Percentiles rank a stretch among this genome's conserved stretches.
phyloP scores from a whole-genome alignment of 2,329 filamentous ascomycete species.

The Xylariomycetidae sp. region DNA sequence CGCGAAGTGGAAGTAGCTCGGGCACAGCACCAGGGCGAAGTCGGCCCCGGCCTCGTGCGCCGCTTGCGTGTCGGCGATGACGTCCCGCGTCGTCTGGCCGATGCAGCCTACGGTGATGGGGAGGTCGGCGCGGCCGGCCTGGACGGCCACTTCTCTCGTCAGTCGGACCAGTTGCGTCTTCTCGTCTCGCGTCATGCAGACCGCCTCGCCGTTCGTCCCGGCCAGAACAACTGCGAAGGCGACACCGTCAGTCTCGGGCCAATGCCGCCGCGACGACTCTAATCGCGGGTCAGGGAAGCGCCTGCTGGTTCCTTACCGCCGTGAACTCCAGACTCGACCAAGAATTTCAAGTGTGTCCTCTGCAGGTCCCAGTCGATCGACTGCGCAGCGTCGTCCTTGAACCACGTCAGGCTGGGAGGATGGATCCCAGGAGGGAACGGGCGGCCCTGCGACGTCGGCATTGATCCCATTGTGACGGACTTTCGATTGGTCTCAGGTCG shows the following conservation, averaged over 20 bases:
- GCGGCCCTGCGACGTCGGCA: background rate
- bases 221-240: slow-evolving; percentile 55
- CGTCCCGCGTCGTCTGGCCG: slow-evolving; percentile 59
- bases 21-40: slow-evolving; percentile 61
- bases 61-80: slow-evolving; percentile 57
- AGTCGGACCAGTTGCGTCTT: slow-evolving; percentile 54
- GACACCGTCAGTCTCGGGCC: no score
- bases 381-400: slow-evolving; percentile 39
- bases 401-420: slow-evolving; percentile 52
- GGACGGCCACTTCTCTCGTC: slow-evolving; percentile 56
- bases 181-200: slow-evolving; percentile 59
- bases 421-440: slow-evolving; percentile 45
- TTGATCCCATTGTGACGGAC: background rate
- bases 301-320: slow-evolving; percentile 30
- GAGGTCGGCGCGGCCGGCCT: slow-evolving; percentile 49
- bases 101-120: slow-evolving; percentile 62
- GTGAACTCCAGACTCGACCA: slow-evolving; percentile 47
- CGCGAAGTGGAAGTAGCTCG: slow-evolving; percentile 64
- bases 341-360: slow-evolving; percentile 45
- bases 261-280: background rate
- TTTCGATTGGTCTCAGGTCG: background rate
- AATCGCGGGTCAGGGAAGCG: background rate
- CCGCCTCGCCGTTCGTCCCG: slow-evolving; percentile 68
- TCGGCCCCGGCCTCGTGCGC: slow-evolving; percentile 59
- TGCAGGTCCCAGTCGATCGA: slow-evolving; percentile 52